Conservation (phyloP, 1,139 yeast species). For the Yamadazyma friedrichii region DNA sequence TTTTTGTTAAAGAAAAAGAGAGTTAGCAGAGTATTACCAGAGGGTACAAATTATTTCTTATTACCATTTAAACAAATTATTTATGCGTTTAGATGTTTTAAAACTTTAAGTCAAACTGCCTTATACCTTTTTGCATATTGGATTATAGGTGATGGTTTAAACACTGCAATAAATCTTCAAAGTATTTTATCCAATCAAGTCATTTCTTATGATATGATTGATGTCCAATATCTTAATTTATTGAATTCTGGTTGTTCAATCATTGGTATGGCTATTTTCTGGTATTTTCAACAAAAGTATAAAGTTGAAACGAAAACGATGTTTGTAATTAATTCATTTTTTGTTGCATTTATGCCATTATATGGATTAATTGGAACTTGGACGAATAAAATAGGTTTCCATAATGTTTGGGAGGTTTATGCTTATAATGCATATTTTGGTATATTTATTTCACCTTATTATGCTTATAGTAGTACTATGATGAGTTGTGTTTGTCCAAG, state of each 20-base stretch:
- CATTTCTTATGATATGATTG: conserved; percentile 11
- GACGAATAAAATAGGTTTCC: conserved; percentile 9
- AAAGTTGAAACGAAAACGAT: conserved; percentile 7
- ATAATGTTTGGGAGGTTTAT: conserved; percentile 10
- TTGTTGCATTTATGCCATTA: conserved; percentile 7
- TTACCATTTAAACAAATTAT: conserved; percentile 6
- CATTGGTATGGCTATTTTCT: conserved; percentile 7
- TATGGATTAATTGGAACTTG: conserved; percentile 11
- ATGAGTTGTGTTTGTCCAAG: conserved; percentile 11
- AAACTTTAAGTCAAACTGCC: conserved; percentile 8
- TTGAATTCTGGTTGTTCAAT: conserved; percentile 7
- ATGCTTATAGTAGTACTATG: conserved; percentile 11
- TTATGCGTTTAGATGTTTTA: conserved; percentile 4
- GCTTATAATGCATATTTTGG: conserved; percentile 11
- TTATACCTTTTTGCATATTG: conserved; percentile 11
- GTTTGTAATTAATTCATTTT: conserved; percentile 2
- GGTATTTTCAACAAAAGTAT: conserved; percentile 8
- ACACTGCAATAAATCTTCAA: conserved; percentile 10
- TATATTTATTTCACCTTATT: conserved; percentile 8
- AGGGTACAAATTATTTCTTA: conserved; percentile 3
- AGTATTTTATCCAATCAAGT: conserved; percentile 10
- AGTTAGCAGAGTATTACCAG: conserved; percentile 3
- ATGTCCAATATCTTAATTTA: conserved; percentile 6
- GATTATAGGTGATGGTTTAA: conserved; percentile 11
- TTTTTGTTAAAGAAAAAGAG: conserved; percentile 10